A percentile compares a stretch with the other conserved stretches of the same genome.
Evolutionary conservation across 2,329 filamentous ascomycete genomes (phyloP).

Genomic region (Xylariaceae sp.): DNA sequence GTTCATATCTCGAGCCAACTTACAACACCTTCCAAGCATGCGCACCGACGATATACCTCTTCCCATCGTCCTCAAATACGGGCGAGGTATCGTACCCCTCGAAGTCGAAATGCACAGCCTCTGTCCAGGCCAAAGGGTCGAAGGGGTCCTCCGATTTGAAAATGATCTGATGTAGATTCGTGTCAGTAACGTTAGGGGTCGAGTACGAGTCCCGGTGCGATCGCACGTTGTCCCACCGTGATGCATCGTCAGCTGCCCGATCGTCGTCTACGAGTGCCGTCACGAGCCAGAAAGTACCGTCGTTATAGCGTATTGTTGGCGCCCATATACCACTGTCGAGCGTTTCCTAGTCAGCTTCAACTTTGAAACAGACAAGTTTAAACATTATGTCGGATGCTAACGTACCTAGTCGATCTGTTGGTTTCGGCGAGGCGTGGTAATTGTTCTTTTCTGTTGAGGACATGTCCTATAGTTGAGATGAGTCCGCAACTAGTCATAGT

Average conservation of each 20-base stretch:
- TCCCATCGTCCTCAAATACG: conserved; percentile 55
- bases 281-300: conserved; percentile 43
- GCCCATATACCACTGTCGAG: conserved; percentile 42
- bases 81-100: conserved; percentile 50
- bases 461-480: conserved; percentile 18
- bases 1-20: conserved; percentile 1
- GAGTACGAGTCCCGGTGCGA: neutral
- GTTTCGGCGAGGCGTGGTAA: conserved; percentile 27
- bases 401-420: conserved; percentile 26
- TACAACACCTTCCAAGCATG: conserved; percentile 34
- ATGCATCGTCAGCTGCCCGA: conserved; percentile 26
- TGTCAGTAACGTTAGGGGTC: neutral
- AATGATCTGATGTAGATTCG: conserved; percentile 32
- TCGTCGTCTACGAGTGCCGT: conserved; percentile 38
- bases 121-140: conserved; percentile 41
- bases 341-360: neutral
- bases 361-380: neutral
- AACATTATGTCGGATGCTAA: conserved; percentile 3
- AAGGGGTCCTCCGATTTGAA: conserved; percentile 43
- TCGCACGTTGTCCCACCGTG: conserved; percentile 33
- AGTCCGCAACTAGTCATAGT: neutral
- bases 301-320: conserved; percentile 40
- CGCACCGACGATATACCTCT: conserved; percentile 45
- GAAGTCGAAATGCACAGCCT: conserved; percentile 46
- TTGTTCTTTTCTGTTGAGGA: conserved; percentile 26